These are phyloP conservation scores for Arthroderma uncinatum DNA, from an alignment of 2,329 filamentous ascomycete genomes.

Conservation along the genomic window DNA sequence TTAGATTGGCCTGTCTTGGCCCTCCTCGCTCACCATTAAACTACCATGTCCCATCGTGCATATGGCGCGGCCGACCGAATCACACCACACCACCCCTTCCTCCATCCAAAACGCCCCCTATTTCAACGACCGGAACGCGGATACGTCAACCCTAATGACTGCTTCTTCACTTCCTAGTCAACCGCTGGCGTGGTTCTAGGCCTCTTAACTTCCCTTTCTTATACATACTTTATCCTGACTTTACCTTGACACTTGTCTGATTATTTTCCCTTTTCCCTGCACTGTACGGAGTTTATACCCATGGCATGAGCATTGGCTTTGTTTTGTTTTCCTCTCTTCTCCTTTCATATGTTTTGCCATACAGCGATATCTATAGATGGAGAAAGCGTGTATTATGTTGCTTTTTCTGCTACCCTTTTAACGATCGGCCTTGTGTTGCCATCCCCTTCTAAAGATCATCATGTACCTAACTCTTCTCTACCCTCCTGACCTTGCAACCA, in stretches of 20 bases:
- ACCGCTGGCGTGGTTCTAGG: not conserved
- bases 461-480: slow-evolving; percentile 2
- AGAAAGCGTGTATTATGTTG: slow-evolving; percentile 1
- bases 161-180: not conserved
- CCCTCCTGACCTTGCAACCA: not conserved
- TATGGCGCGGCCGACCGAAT: not conserved
- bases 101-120: not conserved
- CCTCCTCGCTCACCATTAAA: not conserved
- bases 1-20: not conserved
- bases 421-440: not conserved
- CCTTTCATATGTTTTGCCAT: not conserved
- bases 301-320: slow-evolving; percentile 9
- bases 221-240: slow-evolving; percentile 10
- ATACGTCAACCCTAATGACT: not conserved
- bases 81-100: not conserved
- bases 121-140: not conserved
- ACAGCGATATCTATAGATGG: not conserved
- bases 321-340: not conserved
- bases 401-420: not conserved
- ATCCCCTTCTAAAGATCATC: not conserved
- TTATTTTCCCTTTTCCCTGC: slow-evolving; percentile 3
- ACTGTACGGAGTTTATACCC: slow-evolving; percentile 14
- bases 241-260: slow-evolving; percentile 5
- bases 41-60: not conserved
- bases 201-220: slow-evolving; percentile 9